Conservation (phyloP, 1,139 yeast genomes). For the Yamadazyma buinensis region DNA sequence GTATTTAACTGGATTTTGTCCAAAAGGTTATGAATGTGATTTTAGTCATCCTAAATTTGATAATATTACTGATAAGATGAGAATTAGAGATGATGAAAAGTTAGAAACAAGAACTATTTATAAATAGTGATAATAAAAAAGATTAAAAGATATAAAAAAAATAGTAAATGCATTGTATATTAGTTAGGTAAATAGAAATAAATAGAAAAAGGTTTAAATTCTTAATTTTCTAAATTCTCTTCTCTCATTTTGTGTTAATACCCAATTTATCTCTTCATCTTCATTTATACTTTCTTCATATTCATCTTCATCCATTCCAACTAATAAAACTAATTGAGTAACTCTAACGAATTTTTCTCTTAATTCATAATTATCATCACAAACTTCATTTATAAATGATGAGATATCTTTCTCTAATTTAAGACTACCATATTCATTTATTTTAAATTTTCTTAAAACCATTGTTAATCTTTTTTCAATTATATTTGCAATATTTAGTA, state of each 20-base stretch:
- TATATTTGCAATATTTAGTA: slow-evolving; percentile 48
- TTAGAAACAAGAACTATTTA: slow-evolving; percentile 2
- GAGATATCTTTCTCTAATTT: slow-evolving; percentile 82
- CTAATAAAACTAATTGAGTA: slow-evolving; percentile 76
- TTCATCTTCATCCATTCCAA: slow-evolving; percentile 85
- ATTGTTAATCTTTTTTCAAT: slow-evolving; percentile 68
- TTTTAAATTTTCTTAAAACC: slow-evolving; percentile 51
- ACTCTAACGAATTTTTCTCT: slow-evolving; percentile 76
- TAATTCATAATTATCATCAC: slow-evolving; percentile 60
- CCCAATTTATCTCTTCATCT: slow-evolving; percentile 64
- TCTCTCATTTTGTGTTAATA: slow-evolving; percentile 73
- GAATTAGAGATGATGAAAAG: slow-evolving; percentile 37
- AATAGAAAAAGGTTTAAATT: slow-evolving; percentile 10
- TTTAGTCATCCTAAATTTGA: slow-evolving; percentile 58
- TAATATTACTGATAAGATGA: slow-evolving; percentile 42
- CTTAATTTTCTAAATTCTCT: slow-evolving; percentile 50
- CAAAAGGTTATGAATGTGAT: slow-evolving; percentile 63
- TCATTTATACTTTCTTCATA: slow-evolving; percentile 43
- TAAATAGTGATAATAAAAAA: not conserved
- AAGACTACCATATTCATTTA: slow-evolving; percentile 81
- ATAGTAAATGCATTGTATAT: slow-evolving; percentile 9
- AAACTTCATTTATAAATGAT: slow-evolving; percentile 62
- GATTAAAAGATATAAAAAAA: slow-evolving; percentile 4
- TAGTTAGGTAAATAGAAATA: slow-evolving; percentile 1
- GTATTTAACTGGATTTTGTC: slow-evolving; percentile 91